Conservation (phyloP, 345 rosid genomes). For the Kernera saxatilis region DNA sequence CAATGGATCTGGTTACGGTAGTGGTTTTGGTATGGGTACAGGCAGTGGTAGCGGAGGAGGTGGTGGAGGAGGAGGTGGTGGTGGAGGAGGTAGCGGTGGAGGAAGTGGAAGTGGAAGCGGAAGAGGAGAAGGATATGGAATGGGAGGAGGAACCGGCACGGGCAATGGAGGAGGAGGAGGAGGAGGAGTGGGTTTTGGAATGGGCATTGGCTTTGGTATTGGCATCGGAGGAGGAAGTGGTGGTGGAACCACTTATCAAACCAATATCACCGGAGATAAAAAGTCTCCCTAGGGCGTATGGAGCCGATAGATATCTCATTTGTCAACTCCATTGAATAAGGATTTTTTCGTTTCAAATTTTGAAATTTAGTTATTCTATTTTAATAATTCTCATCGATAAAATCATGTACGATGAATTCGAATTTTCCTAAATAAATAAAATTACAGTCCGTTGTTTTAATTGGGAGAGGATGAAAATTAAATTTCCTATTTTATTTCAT, state of each 20-base stretch:
- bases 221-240: slow-evolving; percentile 33
- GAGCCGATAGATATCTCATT: neutral
- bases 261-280: slow-evolving; percentile 18
- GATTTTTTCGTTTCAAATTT: neutral
- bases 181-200: slow-evolving; percentile 31
- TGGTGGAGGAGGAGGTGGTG: slow-evolving; percentile 19
- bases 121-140: slow-evolving; percentile 30
- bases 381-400: slow-evolving; percentile 2
- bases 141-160: slow-evolving; percentile 29
- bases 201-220: slow-evolving; percentile 25
- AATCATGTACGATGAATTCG: slow-evolving; percentile 13
- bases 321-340: neutral
- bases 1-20: slow-evolving; percentile 33
- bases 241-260: slow-evolving; percentile 23
- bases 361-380: neutral
- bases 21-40: slow-evolving; percentile 24
- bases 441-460: neutral
- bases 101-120: slow-evolving; percentile 22
- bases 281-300: neutral
- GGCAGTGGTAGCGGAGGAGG: slow-evolving; percentile 21
- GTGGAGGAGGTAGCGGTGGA: neutral
- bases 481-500: neutral
- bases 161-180: slow-evolving; percentile 28
- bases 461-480: neutral
- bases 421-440: neutral